Conservation (phyloP, 2,329 filamentous ascomycete species). For the Xenoacremonium recifei region DNA sequence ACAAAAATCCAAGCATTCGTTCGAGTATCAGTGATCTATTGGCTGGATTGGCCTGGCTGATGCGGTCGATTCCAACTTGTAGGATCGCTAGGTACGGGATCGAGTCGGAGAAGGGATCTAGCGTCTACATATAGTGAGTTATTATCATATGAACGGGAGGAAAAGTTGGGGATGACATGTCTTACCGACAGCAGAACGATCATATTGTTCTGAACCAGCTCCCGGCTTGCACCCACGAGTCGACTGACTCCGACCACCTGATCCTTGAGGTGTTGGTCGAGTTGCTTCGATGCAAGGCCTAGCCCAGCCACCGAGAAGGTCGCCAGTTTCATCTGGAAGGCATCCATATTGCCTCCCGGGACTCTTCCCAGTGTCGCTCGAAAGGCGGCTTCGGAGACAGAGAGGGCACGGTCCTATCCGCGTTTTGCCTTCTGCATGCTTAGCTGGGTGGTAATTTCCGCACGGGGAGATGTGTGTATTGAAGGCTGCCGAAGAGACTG, state of each 20-base stretch:
- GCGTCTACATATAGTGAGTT: conserved; percentile 32
- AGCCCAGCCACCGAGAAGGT: conserved; percentile 37
- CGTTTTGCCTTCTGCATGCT: too few species aligned
- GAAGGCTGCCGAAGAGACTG: too few species aligned
- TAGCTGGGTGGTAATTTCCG: too few species aligned
- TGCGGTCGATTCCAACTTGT: conserved; percentile 7
- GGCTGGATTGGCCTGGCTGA: conserved; percentile 24
- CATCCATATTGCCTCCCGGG: conserved; percentile 36
- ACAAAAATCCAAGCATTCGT: conserved; percentile 43
- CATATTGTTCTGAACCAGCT: conserved; percentile 33
- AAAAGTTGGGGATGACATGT: background rate
- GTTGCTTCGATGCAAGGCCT: conserved; percentile 30
- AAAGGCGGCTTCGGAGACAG: too few species aligned
- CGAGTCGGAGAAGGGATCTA: conserved; percentile 49
- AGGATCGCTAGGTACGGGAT: conserved; percentile 52
- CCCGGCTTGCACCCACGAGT: conserved; percentile 33
- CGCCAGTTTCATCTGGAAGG: conserved; percentile 31
- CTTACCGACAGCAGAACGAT: conserved; percentile 41
- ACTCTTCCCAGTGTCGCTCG: too few species aligned
- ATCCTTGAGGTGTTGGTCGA: conserved; percentile 37
- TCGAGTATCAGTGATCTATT: conserved; percentile 36
- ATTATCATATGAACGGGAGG: conserved; percentile 6
- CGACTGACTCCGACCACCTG: conserved; percentile 39
- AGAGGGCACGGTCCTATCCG: conserved; percentile 5
- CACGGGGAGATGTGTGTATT: too few species aligned